Conservation (phyloP, 305 asterid genomes). For the Ilex paraguariensis region DNA sequence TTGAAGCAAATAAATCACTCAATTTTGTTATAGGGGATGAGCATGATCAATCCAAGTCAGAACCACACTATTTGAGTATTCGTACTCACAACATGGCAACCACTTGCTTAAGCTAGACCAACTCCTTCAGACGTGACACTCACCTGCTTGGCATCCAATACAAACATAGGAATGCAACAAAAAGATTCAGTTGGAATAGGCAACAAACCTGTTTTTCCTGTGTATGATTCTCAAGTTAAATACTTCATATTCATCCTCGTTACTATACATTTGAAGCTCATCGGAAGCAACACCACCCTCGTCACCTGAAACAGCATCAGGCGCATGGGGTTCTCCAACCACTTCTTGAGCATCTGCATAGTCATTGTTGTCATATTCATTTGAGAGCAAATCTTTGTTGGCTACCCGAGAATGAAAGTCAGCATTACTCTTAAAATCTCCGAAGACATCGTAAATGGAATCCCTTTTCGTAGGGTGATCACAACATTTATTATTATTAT, state of each 20-base stretch:
- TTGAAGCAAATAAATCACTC: neutral
- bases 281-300: conserved; percentile 34
- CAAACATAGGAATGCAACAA: neutral
- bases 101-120: no score
- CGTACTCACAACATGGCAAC: no score
- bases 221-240: conserved; percentile 78
- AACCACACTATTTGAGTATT: no score
- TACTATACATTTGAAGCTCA: conserved; percentile 41
- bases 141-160: neutral
- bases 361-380: conserved; percentile 18
- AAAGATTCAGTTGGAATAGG: no score
- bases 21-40: no score
- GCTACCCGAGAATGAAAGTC: conserved; percentile 19
- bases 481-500: conserved; percentile 3
- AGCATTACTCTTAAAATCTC: conserved; percentile 23
- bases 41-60: no score
- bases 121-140: no score
- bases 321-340: conserved; percentile 27
- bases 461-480: conserved; percentile 13
- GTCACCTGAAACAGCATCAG: conserved; percentile 38
- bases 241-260: conserved; percentile 69
- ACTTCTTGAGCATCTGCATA: conserved; percentile 19
- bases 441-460: conserved; percentile 22
- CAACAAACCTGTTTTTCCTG: conserved; percentile 79
- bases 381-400: conserved; percentile 23